Percentiles rank a stretch among this genome's conserved stretches.
These are phyloP conservation scores for Neurospora intermedia DNA, from an alignment of 495 filamentous ascomycete genomes.

Conservation along the genomic window DNA sequence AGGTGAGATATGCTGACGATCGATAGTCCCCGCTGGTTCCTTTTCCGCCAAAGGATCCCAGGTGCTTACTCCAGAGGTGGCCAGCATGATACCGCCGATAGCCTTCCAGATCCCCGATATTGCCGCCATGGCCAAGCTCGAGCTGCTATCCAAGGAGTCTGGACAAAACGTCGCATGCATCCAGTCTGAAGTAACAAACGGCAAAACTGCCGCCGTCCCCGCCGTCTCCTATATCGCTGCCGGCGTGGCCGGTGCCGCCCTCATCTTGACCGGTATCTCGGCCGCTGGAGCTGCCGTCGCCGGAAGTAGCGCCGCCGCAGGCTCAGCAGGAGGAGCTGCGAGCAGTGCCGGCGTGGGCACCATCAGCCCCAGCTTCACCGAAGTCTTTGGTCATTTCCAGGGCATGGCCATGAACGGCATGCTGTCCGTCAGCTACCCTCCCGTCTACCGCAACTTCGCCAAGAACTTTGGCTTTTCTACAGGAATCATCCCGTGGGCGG, in stretches of 20 bases:
- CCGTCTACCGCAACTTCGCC: slow-evolving; percentile 75
- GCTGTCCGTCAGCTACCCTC: slow-evolving; percentile 79
- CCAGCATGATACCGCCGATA: slow-evolving; percentile 71
- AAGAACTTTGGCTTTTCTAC: slow-evolving; percentile 92
- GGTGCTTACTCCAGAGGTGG: slow-evolving; percentile 56
- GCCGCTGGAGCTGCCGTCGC: slow-evolving; percentile 52
- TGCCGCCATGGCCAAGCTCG: slow-evolving; percentile 71
- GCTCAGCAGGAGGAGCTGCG: slow-evolving; percentile 20
- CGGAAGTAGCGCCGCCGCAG: slow-evolving; percentile 29
- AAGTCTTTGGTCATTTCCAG: slow-evolving; percentile 87
- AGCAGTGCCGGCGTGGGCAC: slow-evolving; percentile 54
- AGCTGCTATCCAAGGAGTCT: slow-evolving; percentile 50
- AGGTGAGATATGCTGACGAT: slow-evolving; percentile 16
- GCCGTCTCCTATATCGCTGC: slow-evolving; percentile 78
- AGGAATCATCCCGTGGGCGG: slow-evolving; percentile 71
- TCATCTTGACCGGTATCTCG: slow-evolving; percentile 63
- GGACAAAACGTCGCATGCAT: slow-evolving; percentile 68
- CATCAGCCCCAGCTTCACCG: slow-evolving; percentile 72
- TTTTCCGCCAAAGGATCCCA: slow-evolving; percentile 66
- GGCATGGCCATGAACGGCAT: slow-evolving; percentile 90
- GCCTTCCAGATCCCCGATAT: slow-evolving; percentile 89
- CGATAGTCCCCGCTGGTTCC: slow-evolving; percentile 55
- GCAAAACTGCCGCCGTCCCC: slow-evolving; percentile 63
- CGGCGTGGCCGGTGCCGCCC: slow-evolving; percentile 76
- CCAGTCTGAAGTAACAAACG: slow-evolving; percentile 70